Evolutionary conservation across 2,329 filamentous ascomycete genomes (phyloP).

Genomic region (Apiospora marii): DNA sequence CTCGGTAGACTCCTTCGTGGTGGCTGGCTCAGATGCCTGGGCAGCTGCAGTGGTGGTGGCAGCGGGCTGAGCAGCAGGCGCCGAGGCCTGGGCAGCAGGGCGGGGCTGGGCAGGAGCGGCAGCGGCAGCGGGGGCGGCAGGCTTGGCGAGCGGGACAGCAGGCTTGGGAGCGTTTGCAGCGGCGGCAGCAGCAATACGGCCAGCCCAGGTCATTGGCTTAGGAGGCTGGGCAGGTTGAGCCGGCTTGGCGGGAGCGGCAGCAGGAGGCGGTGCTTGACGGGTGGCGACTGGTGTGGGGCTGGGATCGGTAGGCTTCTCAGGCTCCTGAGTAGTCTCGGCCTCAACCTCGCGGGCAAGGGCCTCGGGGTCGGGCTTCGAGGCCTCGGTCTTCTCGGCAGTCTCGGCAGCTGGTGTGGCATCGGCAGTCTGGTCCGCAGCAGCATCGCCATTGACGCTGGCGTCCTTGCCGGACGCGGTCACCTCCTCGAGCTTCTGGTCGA

Average conservation of each 20-base stretch:
- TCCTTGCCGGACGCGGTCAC: conserved; percentile 49
- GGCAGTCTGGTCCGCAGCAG: conserved; percentile 42
- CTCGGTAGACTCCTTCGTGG: conserved; percentile 67
- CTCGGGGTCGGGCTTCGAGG: conserved; percentile 51
- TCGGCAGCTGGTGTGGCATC: conserved; percentile 40
- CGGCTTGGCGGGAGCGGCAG: conserved; percentile 57
- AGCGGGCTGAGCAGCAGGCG: conserved; percentile 46
- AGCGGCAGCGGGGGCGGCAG: conserved; percentile 60
- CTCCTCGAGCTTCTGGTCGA: conserved; percentile 82
- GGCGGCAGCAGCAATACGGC: conserved; percentile 67
- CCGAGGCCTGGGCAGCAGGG: conserved; percentile 52
- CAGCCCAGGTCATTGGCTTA: conserved; percentile 80
- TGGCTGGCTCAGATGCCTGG: conserved; percentile 44
- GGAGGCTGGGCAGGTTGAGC: conserved; percentile 53
- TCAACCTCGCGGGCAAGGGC: conserved; percentile 60
- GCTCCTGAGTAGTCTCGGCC: conserved; percentile 63
- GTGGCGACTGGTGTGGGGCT: conserved; percentile 61
- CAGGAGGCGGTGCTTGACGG: conserved; percentile 54
- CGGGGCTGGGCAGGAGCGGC: conserved; percentile 46
- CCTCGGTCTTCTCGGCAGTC: conserved; percentile 32
- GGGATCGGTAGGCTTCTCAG: conserved; percentile 73
- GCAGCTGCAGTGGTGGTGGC: conserved; percentile 54
- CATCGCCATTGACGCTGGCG: conserved; percentile 53
- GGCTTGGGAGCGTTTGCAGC: conserved; percentile 62
- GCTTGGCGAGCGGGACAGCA: conserved; percentile 65